Evolutionary conservation across 257 asterid species (phyloP).

Genomic region (Linderniella brevidens): DNA sequence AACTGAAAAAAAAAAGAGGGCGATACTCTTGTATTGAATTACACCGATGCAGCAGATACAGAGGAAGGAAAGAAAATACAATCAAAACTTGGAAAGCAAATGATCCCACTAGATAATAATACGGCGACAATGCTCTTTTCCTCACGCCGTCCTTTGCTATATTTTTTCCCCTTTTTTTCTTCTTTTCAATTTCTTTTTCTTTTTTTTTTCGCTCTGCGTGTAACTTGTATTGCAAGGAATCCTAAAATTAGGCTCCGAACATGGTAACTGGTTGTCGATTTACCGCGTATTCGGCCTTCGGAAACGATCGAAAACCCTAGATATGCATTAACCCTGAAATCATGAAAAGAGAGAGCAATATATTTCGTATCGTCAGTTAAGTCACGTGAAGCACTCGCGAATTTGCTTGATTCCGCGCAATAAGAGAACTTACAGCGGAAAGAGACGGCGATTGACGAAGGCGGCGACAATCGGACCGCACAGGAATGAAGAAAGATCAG

Average conservation of each 20-base stretch:
- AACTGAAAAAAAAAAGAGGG: conserved; percentile 3
- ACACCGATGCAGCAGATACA: conserved; percentile 14
- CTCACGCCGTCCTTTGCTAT: conserved; percentile 8
- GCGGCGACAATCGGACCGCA: conserved; percentile 7
- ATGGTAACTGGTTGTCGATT: conserved; percentile 4
- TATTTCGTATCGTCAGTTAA: conserved; percentile 1
- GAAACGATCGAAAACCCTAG: conserved; percentile 24
- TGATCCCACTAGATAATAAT: conserved; percentile 5
- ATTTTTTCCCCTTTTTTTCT: not conserved
- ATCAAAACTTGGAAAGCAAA: conserved; percentile 10
- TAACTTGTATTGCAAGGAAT: conserved; percentile 7
- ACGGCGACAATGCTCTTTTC: conserved; percentile 14
- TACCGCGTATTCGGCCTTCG: conserved; percentile 18
- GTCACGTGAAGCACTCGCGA: not conserved
- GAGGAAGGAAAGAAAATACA: conserved; percentile 12
- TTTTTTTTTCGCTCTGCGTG: conserved; percentile 11
- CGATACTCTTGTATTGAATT: conserved; percentile 16
- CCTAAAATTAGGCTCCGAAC: conserved; percentile 13
- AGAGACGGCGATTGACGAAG: conserved; percentile 16
- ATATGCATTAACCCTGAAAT: conserved; percentile 12
- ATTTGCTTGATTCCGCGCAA: not conserved
- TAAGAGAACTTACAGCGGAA: conserved; percentile 10
- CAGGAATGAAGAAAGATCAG: not conserved
- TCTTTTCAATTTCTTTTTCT: conserved; percentile 1
- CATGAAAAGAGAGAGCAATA: conserved; percentile 9